Base-by-base conservation (phyloP, 371 early-diverging fungal genomes). In the Actinomucor elegans region DNA sequence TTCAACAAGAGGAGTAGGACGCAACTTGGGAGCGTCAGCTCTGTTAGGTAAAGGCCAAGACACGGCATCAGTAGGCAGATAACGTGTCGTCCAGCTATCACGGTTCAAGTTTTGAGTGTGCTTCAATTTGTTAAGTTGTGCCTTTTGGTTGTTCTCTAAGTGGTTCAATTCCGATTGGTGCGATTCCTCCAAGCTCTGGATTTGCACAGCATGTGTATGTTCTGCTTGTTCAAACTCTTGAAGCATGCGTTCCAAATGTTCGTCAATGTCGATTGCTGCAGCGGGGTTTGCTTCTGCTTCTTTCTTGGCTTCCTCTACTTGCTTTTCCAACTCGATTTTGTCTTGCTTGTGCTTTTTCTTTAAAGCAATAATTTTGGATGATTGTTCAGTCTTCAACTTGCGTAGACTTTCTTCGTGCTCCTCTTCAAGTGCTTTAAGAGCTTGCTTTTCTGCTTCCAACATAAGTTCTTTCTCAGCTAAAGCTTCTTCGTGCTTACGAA, bases 221-320 rank as follows among this genome's bases (percentile, higher is more conserved):
- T 77, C 70, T 15, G 68, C 67, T 37, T 68, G 65, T 27, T 77
- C 78, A 49, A 94, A 85, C 66, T 92, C 92, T 18, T 85, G 83
- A 47, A 94, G 77, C 38, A 94, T 71, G 12, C 89, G 86, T 26
- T 88, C 87, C 4, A 94, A 55, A 55, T 93, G 92, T 15, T 76
- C 85, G 66, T 92, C 89, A 47, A 93, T 63, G 20, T 79, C 79
- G 0, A 73, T 68, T 0, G 49, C 45, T 12, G 45, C 33, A 32
- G 57, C 52, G 4, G 66, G 56, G 18, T 57, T 60, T 4, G 47
- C 44, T 43, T 56, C 48, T 20, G 63, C 57, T 18, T 59, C 60
- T 15, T 50, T 48, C 29, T 71, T 66, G 6, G 65, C 66, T 29
- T 71, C 64, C n/a, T 57, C 48, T 15, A 74, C 38, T 20, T 68